Conservation (phyloP, 345 rosid species). For the Linum lewisii region DNA sequence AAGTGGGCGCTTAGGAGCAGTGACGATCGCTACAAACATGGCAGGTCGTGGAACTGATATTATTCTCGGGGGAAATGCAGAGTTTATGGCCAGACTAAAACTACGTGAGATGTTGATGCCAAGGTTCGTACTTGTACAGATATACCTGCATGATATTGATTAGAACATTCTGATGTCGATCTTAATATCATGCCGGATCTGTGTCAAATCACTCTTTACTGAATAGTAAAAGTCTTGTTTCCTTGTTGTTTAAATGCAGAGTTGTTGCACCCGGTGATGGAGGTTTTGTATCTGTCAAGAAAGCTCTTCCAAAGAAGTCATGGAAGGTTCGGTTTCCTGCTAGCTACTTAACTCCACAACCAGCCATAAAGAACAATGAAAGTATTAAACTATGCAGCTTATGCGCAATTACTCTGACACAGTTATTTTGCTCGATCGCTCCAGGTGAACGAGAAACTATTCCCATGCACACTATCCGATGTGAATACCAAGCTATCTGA, state of each 20-base stretch:
- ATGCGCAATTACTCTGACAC: neutral
- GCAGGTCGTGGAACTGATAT: slow-evolving; percentile 99
- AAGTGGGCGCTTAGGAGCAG: slow-evolving; percentile 96
- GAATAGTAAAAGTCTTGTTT: neutral
- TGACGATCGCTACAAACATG: slow-evolving; percentile 97
- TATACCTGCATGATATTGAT: neutral
- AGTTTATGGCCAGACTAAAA: slow-evolving; percentile 96
- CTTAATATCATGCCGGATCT: neutral
- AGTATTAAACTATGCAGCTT: neutral
- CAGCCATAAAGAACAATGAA: neutral
- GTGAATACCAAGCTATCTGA: slow-evolving; percentile 63
- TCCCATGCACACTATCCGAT: slow-evolving; percentile 70
- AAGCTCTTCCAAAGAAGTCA: slow-evolving; percentile 65
- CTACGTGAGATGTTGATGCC: slow-evolving; percentile 97
- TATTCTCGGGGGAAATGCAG: slow-evolving; percentile 95
- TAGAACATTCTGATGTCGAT: neutral
- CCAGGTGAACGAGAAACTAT: slow-evolving; percentile 80
- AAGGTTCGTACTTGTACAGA: slow-evolving; percentile 34
- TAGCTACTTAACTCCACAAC: neutral
- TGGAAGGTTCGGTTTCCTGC: slow-evolving; percentile 87
- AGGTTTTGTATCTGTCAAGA: slow-evolving; percentile 77
- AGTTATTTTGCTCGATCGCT: slow-evolving; percentile 1
- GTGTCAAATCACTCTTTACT: neutral
- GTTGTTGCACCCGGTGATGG: slow-evolving; percentile 72
- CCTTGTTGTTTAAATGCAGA: slow-evolving; percentile 34